A percentile compares a stretch with the other conserved stretches of the same genome.
These are phyloP conservation scores for Dryas octopetala DNA, from an alignment of 306 rosid genomes.

Conservation along the genomic window DNA sequence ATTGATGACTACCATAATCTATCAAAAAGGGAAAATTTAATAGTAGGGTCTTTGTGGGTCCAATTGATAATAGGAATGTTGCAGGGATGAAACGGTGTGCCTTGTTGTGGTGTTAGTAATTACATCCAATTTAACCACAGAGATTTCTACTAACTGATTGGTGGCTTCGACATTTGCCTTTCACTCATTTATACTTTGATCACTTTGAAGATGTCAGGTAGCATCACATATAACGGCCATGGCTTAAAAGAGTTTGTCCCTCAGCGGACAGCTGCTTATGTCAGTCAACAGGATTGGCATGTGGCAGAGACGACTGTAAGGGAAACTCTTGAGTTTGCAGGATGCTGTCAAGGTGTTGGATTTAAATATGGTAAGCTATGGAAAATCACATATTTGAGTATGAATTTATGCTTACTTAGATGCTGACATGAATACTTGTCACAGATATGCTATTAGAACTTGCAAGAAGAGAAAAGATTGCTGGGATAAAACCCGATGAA, in stretches of 20 bases:
- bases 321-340: constrained; percentile 87
- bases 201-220: constrained; percentile 71
- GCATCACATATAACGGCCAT: constrained; percentile 81
- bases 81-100: not conserved
- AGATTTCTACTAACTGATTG: not conserved
- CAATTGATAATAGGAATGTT: not conserved
- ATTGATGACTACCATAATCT: no score
- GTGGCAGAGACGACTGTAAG: constrained; percentile 92
- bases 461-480: constrained; percentile 92
- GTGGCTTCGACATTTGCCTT: not conserved
- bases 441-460: constrained; percentile 94
- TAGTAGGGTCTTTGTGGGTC: no score
- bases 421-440: constrained; percentile 31
- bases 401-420: constrained; percentile 13
- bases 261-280: constrained; percentile 89
- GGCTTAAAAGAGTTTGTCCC: constrained; percentile 80
- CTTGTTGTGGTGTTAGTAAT: no score
- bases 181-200: constrained; percentile 21
- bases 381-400: not conserved
- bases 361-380: constrained; percentile 72
- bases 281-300: constrained; percentile 85
- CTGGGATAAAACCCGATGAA: constrained; percentile 90
- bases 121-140: not conserved
- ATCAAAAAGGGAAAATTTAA: no score
- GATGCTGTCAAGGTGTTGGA: constrained; percentile 92